Conservation (phyloP, 176 grass and related monocot species). For the Bonia amplexicaulis region DNA sequence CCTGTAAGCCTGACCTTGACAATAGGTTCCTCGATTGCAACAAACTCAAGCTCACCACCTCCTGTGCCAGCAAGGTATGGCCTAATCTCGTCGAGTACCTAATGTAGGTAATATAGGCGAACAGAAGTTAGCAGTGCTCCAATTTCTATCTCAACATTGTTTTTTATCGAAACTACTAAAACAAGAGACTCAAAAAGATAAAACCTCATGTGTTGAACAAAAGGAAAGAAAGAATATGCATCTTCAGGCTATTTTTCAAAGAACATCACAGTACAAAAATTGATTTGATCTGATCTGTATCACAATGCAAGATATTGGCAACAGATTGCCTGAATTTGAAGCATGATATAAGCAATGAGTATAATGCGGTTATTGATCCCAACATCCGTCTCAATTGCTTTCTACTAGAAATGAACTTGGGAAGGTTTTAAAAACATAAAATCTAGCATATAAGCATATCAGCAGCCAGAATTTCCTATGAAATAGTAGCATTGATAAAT, state of each 20-base stretch:
- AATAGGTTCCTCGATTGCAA: constrained; percentile 80
- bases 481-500: not conserved
- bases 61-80: constrained; percentile 91
- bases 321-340: not conserved
- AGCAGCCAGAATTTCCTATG: not conserved
- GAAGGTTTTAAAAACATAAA: not conserved
- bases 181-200: not conserved
- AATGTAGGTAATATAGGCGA: not conserved
- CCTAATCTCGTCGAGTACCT: constrained; percentile 97
- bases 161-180: not conserved
- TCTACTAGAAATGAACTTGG: not conserved
- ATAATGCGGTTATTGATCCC: not conserved
- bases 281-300: not conserved
- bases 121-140: not conserved
- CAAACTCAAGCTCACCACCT: constrained; percentile 82
- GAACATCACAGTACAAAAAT: not conserved
- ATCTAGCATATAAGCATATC: not conserved
- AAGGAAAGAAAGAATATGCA: not conserved
- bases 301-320: not conserved
- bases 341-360: not conserved
- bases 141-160: not conserved
- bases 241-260: not conserved
- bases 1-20: constrained; percentile 80
- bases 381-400: not conserved
- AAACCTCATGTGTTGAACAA: not conserved